A percentile compares a stretch with the other conserved stretches of the same genome.
These are phyloP conservation scores for Nasturtium officinale DNA, from an alignment of 345 rosid species.

Conservation along the genomic window DNA sequence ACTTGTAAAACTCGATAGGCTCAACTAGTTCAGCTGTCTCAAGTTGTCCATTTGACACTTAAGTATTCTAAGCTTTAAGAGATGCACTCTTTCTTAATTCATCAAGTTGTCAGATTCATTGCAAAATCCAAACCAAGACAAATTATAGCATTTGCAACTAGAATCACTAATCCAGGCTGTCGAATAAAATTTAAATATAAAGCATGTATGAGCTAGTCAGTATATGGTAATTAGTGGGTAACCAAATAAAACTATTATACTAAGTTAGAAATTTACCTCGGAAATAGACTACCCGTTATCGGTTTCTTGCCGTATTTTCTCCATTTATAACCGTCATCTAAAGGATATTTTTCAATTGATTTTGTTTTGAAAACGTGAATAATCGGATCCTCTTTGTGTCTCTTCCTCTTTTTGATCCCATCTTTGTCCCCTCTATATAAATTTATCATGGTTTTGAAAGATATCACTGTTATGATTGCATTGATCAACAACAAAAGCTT, in stretches of 20 bases:
- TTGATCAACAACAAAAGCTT: conserved; percentile 11
- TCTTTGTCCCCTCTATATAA: conserved; percentile 30
- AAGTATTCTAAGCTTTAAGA: conserved; percentile 10
- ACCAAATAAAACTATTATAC: conserved; percentile 4
- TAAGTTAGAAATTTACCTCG: conserved; percentile 44
- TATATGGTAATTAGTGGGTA: background rate
- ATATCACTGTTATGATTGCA: conserved; percentile 3
- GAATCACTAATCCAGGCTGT: conserved; percentile 16
- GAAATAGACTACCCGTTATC: conserved; percentile 46
- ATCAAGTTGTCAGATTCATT: conserved; percentile 30
- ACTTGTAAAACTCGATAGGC: background rate
- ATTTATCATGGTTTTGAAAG: conserved; percentile 4
- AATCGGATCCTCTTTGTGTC: conserved; percentile 12
- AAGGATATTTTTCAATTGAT: background rate
- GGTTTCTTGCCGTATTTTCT: conserved; percentile 56
- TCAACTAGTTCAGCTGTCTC: conserved; percentile 12
- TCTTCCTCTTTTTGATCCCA: conserved; percentile 40
- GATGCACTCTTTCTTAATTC: conserved; percentile 22
- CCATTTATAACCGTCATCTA: conserved; percentile 58
- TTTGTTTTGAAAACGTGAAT: conserved; percentile 41
- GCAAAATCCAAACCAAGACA: conserved; percentile 19
- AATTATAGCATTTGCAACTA: conserved; percentile 19
- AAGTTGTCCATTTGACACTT: conserved; percentile 35
- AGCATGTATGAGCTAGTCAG: background rate
- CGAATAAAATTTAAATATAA: background rate